Evolutionary conservation across 202 grass and related monocot genomes (phyloP), one percentile per base, ranked within the genome.

Genomic region (Elaeis oleifera): DNA sequence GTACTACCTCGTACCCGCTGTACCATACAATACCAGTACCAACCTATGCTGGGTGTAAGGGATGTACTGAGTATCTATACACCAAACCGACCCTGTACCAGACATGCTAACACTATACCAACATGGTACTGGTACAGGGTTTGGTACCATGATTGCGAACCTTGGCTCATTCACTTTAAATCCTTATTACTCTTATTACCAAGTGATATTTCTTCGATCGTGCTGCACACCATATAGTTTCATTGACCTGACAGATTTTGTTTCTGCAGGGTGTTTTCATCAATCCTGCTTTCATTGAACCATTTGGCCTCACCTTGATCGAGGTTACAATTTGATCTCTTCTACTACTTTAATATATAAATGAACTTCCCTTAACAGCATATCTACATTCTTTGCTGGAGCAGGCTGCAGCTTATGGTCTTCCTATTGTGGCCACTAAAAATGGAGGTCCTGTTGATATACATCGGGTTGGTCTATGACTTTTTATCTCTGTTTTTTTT

Each of bases 261-360:
- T 78, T 49, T 78, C 74, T 73, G 19, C 84, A 95, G 89, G 89
- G 89, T 51, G 84, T 95, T 32, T 95, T 95, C 70, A 89, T 95
- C 61, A 95, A 95, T 64, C 84, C 81, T 72, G 89, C 89, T 22
- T 87, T 85, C 54, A 82, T 95, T 1, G 89, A 95, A 72, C 89
- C 89, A 65, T 95, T 95, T 85, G 89, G 89, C 56, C 89, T 95
- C 64, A 95, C 89, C 61, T 85, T 95, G 81, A 95, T 95, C 50
- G 89, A 95, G 84, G 89, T 95, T 68, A 23, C n/a, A 48, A n/a
- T 32, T 13, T 73, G 28, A 31, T 56, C 16, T 56, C 44, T 1
- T 18, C 51, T 15, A 22, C 16, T 55, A 32, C 53, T 74, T 68
- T 18, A 55, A 77, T 65, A 23, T 53, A 63, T 7, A 16, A 76